These are phyloP conservation scores for Epichloe sibirici DNA, from an alignment of 2,329 filamentous ascomycete genomes.

Conservation along the genomic window DNA sequence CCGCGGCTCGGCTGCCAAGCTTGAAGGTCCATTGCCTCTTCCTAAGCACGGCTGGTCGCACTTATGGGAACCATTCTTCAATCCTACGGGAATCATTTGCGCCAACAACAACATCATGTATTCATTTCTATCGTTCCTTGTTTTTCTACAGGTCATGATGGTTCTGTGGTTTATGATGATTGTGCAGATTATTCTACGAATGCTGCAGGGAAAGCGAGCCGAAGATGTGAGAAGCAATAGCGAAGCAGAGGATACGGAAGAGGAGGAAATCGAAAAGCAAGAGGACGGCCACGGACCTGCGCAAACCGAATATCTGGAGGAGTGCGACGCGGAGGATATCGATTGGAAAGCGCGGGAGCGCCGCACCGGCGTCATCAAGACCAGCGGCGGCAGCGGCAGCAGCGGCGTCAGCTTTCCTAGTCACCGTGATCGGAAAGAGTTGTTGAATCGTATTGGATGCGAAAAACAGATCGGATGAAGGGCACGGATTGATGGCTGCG, in stretches of 20 bases:
- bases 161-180: not conserved
- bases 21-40: conserved; percentile 40
- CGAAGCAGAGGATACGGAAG: not conserved
- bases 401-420: conserved; percentile 50
- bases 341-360: not conserved
- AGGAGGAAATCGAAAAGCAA: not conserved
- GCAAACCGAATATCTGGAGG: not conserved
- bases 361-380: not conserved
- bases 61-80: conserved; percentile 60
- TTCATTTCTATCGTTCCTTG: conserved; percentile 64
- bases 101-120: conserved; percentile 64
- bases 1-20: conserved; percentile 39
- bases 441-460: conserved; percentile 1
- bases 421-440: conserved; percentile 47
- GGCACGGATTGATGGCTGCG: no score
- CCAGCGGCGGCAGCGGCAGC: not conserved
- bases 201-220: not conserved
- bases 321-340: not conserved
- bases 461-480: not conserved
- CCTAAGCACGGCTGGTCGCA: conserved; percentile 42
- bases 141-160: conserved; percentile 60
- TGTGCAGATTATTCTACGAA: not conserved
- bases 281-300: not conserved
- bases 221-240: not conserved
- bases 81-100: conserved; percentile 64